Percentiles rank a stretch among this genome's conserved stretches.
These are phyloP conservation scores for Chytridiales sp. DNA, from an alignment of 371 early-diverging fungal species.

Conservation along the genomic window DNA sequence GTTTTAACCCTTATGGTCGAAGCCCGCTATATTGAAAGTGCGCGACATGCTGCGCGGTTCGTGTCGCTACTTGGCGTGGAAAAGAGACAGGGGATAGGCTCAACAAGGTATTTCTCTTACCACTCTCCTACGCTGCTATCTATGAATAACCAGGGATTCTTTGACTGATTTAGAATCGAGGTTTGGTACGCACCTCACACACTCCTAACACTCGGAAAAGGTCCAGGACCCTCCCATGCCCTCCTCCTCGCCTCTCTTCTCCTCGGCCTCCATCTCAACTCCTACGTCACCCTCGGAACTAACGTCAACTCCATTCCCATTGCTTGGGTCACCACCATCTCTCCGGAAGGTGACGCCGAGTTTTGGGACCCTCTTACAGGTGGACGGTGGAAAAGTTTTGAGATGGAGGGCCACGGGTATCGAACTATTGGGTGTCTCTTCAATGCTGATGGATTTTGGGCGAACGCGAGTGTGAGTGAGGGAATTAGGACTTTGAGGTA, in stretches of 20 bases:
- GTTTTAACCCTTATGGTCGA: not conserved
- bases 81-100: conserved; percentile 23
- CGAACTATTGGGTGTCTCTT: conserved; percentile 39
- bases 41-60: conserved; percentile 40
- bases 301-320: conserved; percentile 7
- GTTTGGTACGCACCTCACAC: conserved; percentile 38
- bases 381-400: conserved; percentile 11
- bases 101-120: conserved; percentile 15
- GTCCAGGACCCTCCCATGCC: conserved; percentile 31
- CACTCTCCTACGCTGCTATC: not conserved
- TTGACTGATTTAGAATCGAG: conserved; percentile 19
- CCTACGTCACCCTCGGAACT: conserved; percentile 33
- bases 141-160: not conserved
- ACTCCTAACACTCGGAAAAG: conserved; percentile 22
- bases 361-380: conserved; percentile 38
- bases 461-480: conserved; percentile 36
- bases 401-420: conserved; percentile 23
- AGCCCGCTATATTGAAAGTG: conserved; percentile 30
- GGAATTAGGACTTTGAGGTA: conserved; percentile 10
- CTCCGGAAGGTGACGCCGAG: conserved; percentile 18
- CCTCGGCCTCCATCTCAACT: conserved; percentile 32
- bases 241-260: conserved; percentile 35
- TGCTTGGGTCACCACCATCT: conserved; percentile 39
- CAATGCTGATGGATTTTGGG: conserved; percentile 36
- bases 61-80: conserved; percentile 33